phyloP scores from a whole-genome alignment of 2,329 filamentous ascomycete genomes.

The Tolypocladium album region DNA sequence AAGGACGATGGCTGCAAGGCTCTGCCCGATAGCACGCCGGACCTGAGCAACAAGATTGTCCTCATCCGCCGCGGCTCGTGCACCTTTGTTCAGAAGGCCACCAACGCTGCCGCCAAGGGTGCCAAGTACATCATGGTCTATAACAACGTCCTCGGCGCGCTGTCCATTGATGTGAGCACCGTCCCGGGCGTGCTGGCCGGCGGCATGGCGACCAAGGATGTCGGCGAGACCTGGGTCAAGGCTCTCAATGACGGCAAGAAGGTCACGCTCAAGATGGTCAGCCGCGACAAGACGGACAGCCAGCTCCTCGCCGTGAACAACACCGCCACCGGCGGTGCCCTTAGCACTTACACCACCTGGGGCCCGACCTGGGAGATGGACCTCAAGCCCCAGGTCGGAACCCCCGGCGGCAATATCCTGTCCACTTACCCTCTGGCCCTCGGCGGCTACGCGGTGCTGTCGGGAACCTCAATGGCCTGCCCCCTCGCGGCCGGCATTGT shows the following conservation, averaged over 20 bases:
- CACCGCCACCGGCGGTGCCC: slow-evolving; percentile 33
- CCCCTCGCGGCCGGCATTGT: slow-evolving; percentile 44
- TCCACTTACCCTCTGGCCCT: slow-evolving; percentile 40
- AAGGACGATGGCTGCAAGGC: slow-evolving; percentile 39
- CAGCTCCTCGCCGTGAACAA: slow-evolving; percentile 18
- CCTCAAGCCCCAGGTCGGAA: slow-evolving; percentile 44
- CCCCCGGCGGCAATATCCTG: slow-evolving; percentile 46
- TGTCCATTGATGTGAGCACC: slow-evolving; percentile 18
- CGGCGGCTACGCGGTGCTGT: slow-evolving; percentile 40
- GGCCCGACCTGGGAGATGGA: slow-evolving; percentile 50
- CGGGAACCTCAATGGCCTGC: slow-evolving; percentile 50
- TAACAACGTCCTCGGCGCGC: slow-evolving; percentile 35
- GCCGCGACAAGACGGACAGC: slow-evolving; percentile 21
- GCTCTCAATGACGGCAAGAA: slow-evolving; percentile 30
- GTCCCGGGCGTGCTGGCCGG: slow-evolving; percentile 22
- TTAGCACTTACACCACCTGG: slow-evolving; percentile 46
- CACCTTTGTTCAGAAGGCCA: slow-evolving; percentile 41
- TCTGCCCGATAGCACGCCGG: slow-evolving; percentile 41
- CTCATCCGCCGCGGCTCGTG: slow-evolving; percentile 50
- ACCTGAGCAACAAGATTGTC: slow-evolving; percentile 46
- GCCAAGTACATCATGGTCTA: slow-evolving; percentile 53
- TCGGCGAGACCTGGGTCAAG: slow-evolving; percentile 33
- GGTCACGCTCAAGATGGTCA: slow-evolving; percentile 32
- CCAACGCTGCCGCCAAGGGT: slow-evolving; percentile 40
- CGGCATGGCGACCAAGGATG: slow-evolving; percentile 28